These are phyloP conservation scores for Botryotinia convoluta DNA, from an alignment of 2,329 filamentous ascomycete genomes.

Conservation along the genomic window DNA sequence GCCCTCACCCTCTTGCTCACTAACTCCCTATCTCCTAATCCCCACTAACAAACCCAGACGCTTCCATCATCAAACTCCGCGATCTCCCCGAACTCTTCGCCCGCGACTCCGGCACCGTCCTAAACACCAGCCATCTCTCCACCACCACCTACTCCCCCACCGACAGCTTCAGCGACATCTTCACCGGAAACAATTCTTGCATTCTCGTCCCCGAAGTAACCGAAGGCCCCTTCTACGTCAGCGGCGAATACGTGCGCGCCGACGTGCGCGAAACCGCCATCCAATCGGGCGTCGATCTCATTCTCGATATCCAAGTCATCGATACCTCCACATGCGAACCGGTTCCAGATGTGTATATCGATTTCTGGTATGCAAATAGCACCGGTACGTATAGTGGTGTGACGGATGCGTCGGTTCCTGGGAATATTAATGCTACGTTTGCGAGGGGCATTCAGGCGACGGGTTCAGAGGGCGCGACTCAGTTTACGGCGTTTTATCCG, in stretches of 20 bases:
- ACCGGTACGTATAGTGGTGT: conserved; percentile 52
- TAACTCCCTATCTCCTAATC: background rate
- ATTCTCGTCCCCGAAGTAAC: conserved; percentile 39
- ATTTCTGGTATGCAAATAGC: conserved; percentile 51
- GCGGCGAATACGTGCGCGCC: conserved; percentile 50
- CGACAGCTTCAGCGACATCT: conserved; percentile 38
- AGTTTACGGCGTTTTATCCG: conserved; percentile 45
- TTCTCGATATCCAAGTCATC: conserved; percentile 51
- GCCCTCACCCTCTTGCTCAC: background rate
- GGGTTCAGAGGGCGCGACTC: conserved; percentile 43
- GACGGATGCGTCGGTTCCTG: conserved; percentile 39
- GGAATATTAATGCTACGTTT: conserved; percentile 43
- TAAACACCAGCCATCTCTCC: conserved; percentile 27
- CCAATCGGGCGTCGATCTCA: conserved; percentile 34
- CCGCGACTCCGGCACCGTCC: conserved; percentile 22
- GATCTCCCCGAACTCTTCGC: conserved; percentile 8
- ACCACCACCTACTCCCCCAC: conserved; percentile 35
- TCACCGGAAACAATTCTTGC: conserved; percentile 34
- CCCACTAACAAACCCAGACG: conserved; percentile 5
- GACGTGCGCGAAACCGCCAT: conserved; percentile 42
- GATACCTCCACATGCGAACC: conserved; percentile 54
- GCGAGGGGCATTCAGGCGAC: conserved; percentile 45
- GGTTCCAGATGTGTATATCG: conserved; percentile 48
- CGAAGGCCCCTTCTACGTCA: conserved; percentile 45
- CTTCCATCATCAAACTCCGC: conserved; percentile 23